Percentiles rank a stretch among this genome's conserved stretches.
Conservation (phyloP, 768 basidiomycete species). For the Hygrophorus pudorinus region DNA sequence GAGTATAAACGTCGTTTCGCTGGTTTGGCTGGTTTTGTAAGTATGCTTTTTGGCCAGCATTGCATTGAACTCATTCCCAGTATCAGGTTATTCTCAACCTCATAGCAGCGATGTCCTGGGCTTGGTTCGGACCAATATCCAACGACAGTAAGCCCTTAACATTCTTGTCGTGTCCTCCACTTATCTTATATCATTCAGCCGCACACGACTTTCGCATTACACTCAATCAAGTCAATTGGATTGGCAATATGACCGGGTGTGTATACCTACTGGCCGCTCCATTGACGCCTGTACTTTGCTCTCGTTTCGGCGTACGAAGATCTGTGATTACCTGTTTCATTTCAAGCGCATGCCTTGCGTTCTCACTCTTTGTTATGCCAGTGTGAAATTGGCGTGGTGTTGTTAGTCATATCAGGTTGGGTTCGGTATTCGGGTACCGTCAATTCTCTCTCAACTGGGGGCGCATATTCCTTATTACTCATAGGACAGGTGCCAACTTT, state of each 20-base stretch:
- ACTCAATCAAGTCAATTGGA: conserved; percentile 69
- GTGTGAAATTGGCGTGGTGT: conserved; percentile 50
- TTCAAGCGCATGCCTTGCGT: not conserved
- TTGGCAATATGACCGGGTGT: conserved; percentile 57
- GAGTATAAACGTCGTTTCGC: conserved; percentile 63
- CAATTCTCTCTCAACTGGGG: conserved; percentile 35
- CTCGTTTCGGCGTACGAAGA: conserved; percentile 48
- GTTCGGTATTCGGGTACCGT: conserved; percentile 65
- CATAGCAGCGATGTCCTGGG: conserved; percentile 55
- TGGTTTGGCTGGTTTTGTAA: conserved; percentile 54
- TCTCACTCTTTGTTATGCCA: conserved; percentile 18
- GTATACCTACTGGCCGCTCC: conserved; percentile 56
- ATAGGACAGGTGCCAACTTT: conserved; percentile 49
- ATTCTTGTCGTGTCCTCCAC: not conserved
- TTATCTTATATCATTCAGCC: conserved; percentile 26
- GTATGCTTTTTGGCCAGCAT: conserved; percentile 10
- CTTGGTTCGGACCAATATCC: conserved; percentile 83
- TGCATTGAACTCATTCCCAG: not conserved
- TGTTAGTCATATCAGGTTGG: conserved; percentile 61
- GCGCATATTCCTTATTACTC: conserved; percentile 58
- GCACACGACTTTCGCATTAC: conserved; percentile 57
- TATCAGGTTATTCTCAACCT: conserved; percentile 20
- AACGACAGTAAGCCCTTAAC: conserved; percentile 38
- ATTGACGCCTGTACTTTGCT: conserved; percentile 45
- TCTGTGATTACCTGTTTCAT: conserved; percentile 25